These are phyloP conservation scores for Phtheirospermum japonicum DNA, from an alignment of 257 asterid genomes.

Conservation along the genomic window DNA sequence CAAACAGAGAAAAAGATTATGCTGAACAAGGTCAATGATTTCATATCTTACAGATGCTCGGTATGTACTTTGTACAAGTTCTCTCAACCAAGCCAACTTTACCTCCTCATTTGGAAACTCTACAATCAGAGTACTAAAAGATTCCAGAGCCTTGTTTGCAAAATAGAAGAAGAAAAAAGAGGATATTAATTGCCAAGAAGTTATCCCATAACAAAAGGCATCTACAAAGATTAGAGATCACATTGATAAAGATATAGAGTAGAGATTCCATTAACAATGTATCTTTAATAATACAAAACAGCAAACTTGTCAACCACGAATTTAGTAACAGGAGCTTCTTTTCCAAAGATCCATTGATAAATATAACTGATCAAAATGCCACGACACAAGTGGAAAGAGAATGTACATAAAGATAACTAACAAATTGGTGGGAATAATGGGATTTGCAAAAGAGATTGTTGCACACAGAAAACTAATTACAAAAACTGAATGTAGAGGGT, in stretches of 20 bases:
- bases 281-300: conserved; percentile 1
- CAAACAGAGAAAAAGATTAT: conserved; percentile 24
- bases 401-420: too few relatives aligned
- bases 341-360: conserved; percentile 1
- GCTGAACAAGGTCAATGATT: conserved; percentile 23
- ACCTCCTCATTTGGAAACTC: conserved; percentile 75
- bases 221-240: conserved; percentile 10
- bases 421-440: too few relatives aligned
- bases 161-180: conserved; percentile 21
- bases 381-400: too few relatives aligned
- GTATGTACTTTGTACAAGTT: conserved; percentile 84
- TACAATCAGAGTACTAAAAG: conserved; percentile 77
- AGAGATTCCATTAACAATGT: conserved; percentile 4
- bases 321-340: conserved; percentile 11
- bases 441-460: too few relatives aligned
- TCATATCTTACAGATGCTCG: conserved; percentile 88
- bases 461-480: too few relatives aligned
- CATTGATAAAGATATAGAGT: conserved; percentile 22
- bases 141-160: conserved; percentile 80
- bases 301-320: background rate
- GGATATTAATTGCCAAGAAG: conserved; percentile 21
- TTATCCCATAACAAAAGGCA: conserved; percentile 15
- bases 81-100: conserved; percentile 79
- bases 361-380: too few relatives aligned
- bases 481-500: conserved; percentile 10